These are phyloP conservation scores for Verbena officinalis DNA, from an alignment of 257 asterid genomes.

Conservation along the genomic window DNA sequence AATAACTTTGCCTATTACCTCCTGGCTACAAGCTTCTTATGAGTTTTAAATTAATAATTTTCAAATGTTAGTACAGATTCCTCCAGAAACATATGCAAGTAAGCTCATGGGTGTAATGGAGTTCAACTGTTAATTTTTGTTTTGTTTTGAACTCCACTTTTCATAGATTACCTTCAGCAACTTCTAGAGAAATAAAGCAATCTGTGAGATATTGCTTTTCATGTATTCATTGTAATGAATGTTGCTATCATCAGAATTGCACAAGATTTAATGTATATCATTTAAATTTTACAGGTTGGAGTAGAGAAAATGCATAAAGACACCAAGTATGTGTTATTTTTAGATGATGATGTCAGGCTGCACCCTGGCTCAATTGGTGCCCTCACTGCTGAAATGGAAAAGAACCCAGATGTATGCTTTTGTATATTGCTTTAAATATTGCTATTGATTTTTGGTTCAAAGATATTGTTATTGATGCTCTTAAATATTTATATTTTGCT, in stretches of 20 bases:
- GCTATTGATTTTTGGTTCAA: no score
- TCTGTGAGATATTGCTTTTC: constrained; percentile 4
- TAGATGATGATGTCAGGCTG: constrained; percentile 96
- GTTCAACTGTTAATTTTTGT: constrained; percentile 7
- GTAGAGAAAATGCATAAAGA: constrained; percentile 94
- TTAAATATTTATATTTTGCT: constrained; percentile 21
- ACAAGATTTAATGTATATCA: constrained; percentile 8
- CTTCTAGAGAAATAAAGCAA: constrained; percentile 16
- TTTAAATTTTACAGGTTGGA: constrained; percentile 66
- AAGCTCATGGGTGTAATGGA: background rate
- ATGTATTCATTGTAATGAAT: constrained; percentile 9
- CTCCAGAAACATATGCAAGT: background rate
- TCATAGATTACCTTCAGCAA: constrained; percentile 11
- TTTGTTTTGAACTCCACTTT: constrained; percentile 13
- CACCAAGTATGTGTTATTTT: constrained; percentile 87
- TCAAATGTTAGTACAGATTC: background rate
- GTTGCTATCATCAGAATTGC: constrained; percentile 15
- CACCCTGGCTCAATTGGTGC: constrained; percentile 99
- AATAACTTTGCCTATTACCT: background rate
- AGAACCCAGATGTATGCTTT: constrained; percentile 81
- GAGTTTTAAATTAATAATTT: background rate
- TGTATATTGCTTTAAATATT: constrained; percentile 20
- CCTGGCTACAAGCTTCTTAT: constrained; percentile 7
- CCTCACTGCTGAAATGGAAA: constrained; percentile 89
- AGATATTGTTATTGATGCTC: constrained; percentile 23